Evolutionary conservation across 139 green algal species (phyloP).

Genomic region (Tetraselmis striata): DNA sequence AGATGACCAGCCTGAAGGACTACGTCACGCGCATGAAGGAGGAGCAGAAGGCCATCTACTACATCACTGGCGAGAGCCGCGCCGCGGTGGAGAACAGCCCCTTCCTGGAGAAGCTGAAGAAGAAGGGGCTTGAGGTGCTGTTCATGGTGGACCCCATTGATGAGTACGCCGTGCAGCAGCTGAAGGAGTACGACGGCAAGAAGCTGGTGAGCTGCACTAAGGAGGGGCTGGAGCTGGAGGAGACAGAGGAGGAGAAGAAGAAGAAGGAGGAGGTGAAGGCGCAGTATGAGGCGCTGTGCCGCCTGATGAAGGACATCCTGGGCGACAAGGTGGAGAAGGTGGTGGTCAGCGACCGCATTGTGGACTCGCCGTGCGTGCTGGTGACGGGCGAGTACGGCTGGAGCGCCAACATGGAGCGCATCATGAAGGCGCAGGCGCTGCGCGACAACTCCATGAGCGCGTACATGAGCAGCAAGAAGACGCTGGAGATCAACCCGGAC

Average conservation of each 20-base stretch:
- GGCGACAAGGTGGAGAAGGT: slow-evolving; percentile 91
- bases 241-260: slow-evolving; percentile 91
- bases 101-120: slow-evolving; percentile 97
- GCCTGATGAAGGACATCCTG: slow-evolving; percentile 96
- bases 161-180: slow-evolving; percentile 99
- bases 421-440: slow-evolving; percentile 98
- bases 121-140: slow-evolving; percentile 94
- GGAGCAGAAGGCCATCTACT: slow-evolving; percentile 97
- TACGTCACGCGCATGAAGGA: slow-evolving; percentile 99
- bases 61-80: slow-evolving; percentile 95
- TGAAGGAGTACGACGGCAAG: slow-evolving; percentile 99
- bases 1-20: slow-evolving; percentile 97
- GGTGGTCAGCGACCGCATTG: slow-evolving; percentile 93
- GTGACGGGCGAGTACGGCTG: slow-evolving; percentile 99
- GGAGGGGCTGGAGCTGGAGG: slow-evolving; percentile 82
- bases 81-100: slow-evolving; percentile 98
- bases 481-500: slow-evolving; percentile 97
- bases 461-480: slow-evolving; percentile 99
- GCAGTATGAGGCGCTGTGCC: slow-evolving; percentile 89
- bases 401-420: slow-evolving; percentile 99
- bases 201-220: slow-evolving; percentile 98
- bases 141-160: slow-evolving; percentile 99
- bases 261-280: slow-evolving; percentile 71
- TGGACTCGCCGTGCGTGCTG: slow-evolving; percentile 97
- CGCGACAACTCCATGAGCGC: slow-evolving; percentile 89